Evolutionary conservation across 169 alveolate species (phyloP).

Genomic region (Plasmodium knowlesi): DNA sequence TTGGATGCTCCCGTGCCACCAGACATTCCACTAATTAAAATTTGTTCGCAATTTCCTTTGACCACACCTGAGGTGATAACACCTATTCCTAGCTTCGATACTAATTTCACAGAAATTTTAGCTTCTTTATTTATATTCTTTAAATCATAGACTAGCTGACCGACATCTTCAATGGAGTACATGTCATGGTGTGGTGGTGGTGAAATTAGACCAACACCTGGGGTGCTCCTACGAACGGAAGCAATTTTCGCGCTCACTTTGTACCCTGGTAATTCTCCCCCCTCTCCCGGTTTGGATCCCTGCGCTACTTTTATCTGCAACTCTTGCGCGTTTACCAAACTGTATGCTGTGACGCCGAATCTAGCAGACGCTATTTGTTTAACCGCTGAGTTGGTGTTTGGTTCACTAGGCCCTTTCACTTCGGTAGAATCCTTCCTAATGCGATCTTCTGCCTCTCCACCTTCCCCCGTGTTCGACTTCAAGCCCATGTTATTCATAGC

Average conservation of each 20-base stretch:
- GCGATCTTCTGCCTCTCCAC: constrained; percentile 85
- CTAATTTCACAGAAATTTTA: constrained; percentile 84
- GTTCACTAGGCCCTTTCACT: background rate
- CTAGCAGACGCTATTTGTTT: constrained; percentile 87
- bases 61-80: constrained; percentile 85
- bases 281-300: constrained; percentile 91
- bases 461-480: constrained; percentile 87
- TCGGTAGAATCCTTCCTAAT: background rate
- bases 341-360: constrained; percentile 86
- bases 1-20: constrained; percentile 90
- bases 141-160: constrained; percentile 83
- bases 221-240: constrained; percentile 83
- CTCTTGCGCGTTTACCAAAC: constrained; percentile 85
- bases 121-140: constrained; percentile 85
- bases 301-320: constrained; percentile 85
- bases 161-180: constrained; percentile 88
- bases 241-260: constrained; percentile 87
- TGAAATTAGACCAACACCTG: constrained; percentile 86
- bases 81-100: constrained; percentile 86
- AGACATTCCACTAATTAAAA: constrained; percentile 82
- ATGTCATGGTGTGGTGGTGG: constrained; percentile 90
- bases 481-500: constrained; percentile 85
- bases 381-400: constrained; percentile 79
- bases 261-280: constrained; percentile 90
- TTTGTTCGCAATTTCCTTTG: constrained; percentile 86